A percentile compares a stretch with the other conserved stretches of the same genome.
phyloP scores from a whole-genome alignment of 2,329 filamentous ascomycete species.

The Alternaria hordeiaustralica region DNA sequence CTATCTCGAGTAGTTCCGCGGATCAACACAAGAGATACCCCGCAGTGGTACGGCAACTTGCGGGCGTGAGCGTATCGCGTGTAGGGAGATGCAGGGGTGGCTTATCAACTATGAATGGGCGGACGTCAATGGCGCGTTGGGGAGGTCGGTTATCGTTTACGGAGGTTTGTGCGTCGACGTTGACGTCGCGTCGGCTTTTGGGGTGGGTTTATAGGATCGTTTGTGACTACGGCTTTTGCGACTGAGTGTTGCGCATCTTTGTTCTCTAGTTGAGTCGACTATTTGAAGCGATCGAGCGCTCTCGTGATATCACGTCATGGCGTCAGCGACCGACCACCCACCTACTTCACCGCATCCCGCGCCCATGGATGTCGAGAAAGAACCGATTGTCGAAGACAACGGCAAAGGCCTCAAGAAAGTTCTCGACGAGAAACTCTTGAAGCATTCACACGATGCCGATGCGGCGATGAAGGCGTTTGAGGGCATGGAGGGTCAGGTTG shows the following conservation, averaged over 20 bases:
- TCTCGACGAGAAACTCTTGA: constrained; percentile 39
- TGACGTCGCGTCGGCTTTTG: not conserved
- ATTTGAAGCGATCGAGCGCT: not conserved
- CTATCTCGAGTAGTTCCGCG: constrained; percentile 18
- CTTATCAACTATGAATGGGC: constrained; percentile 18
- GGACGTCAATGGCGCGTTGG: constrained; percentile 19
- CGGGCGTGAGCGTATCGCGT: constrained; percentile 9
- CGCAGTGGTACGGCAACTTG: constrained; percentile 20
- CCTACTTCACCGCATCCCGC: not conserved
- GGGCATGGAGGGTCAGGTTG: constrained; percentile 56
- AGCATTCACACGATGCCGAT: constrained; percentile 65
- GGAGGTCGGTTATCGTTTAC: constrained; percentile 9
- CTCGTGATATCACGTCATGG: not conserved
- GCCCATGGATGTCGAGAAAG: constrained; percentile 24
- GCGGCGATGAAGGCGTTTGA: constrained; percentile 66
- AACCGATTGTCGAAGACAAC: constrained; percentile 11
- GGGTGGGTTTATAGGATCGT: not conserved
- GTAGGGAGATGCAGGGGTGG: constrained; percentile 6
- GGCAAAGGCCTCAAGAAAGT: constrained; percentile 7
- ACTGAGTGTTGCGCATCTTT: not conserved
- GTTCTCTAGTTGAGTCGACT: not conserved
- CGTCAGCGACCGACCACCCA: not conserved
- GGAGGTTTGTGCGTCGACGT: not conserved
- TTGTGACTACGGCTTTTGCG: not conserved
- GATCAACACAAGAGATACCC: constrained; percentile 15